Conservation (phyloP, 2,329 filamentous ascomycete genomes). For the Hypoxylon sp. region DNA sequence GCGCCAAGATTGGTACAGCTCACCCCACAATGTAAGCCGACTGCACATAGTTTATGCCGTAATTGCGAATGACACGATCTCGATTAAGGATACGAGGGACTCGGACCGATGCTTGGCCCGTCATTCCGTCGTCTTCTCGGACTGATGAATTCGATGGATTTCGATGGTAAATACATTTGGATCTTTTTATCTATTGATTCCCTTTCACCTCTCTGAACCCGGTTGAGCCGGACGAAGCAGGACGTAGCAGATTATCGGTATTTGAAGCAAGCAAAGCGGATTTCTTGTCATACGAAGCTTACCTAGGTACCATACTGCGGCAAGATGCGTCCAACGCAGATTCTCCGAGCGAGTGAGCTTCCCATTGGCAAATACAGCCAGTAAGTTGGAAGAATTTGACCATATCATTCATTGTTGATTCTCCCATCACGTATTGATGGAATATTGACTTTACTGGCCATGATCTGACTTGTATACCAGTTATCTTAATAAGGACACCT, state of each 20-base stretch:
- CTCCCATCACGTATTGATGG: not conserved
- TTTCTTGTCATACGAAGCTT: not conserved
- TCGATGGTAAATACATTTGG: not conserved
- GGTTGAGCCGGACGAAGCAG: not conserved
- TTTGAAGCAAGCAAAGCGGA: not conserved
- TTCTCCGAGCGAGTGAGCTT: constrained; percentile 30
- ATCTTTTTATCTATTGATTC: not conserved
- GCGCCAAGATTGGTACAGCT: constrained; percentile 1
- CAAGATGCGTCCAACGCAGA: constrained; percentile 35
- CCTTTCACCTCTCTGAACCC: not conserved
- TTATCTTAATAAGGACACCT: constrained; percentile 43
- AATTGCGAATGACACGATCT: constrained; percentile 14
- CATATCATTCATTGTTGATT: not conserved
- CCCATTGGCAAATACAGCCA: constrained; percentile 40
- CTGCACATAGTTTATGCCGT: constrained; percentile 4
- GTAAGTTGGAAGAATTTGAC: constrained; percentile 23
- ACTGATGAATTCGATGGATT: not conserved
- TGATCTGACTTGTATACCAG: constrained; percentile 18
- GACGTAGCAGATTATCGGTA: not conserved
- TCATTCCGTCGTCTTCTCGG: not conserved
- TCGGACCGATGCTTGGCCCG: constrained; percentile 22
- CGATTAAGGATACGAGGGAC: not conserved
- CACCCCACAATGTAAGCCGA: constrained; percentile 30
- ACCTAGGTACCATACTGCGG: not conserved
- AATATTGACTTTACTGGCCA: not conserved